phyloP scores from a whole-genome alignment of 129 eudicot genomes.

The Apium graveolens region DNA sequence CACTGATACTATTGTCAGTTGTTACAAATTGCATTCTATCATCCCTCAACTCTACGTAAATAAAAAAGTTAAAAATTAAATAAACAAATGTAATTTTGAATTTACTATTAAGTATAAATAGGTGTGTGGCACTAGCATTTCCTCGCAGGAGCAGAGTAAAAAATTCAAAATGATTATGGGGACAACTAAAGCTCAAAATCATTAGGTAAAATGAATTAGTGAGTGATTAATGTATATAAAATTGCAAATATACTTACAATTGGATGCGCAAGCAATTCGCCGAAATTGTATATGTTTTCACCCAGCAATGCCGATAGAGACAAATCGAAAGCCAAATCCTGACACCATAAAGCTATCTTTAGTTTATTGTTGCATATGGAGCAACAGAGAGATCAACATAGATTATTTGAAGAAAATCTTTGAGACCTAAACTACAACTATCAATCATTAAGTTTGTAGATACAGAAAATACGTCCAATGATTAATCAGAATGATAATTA shows the following conservation, averaged over 20 bases:
- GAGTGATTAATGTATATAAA: neutral
- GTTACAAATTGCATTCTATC: neutral
- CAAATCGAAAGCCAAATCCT: slow-evolving; percentile 93
- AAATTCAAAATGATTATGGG: neutral
- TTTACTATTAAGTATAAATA: neutral
- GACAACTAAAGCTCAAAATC: neutral
- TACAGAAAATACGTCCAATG: neutral
- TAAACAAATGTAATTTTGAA: neutral
- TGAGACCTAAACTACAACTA: neutral
- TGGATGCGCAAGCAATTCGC: slow-evolving; percentile 94
- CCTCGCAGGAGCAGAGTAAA: neutral
- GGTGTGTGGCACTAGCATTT: neutral
- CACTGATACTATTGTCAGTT: too few relatives aligned
- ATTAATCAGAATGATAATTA: neutral
- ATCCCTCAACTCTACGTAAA: neutral
- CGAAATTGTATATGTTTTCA: slow-evolving; percentile 93
- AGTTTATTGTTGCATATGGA: neutral
- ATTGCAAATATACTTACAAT: slow-evolving; percentile 47
- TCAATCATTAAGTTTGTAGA: neutral
- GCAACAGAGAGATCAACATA: neutral
- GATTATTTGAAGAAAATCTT: neutral
- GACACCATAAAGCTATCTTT: neutral
- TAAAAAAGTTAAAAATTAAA: neutral
- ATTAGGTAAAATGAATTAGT: neutral
- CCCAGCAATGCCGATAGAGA: slow-evolving; percentile 89